These are phyloP conservation scores for Phytophthora aleatoria DNA, from an alignment of 352 stramenopile species.

Conservation along the genomic window DNA sequence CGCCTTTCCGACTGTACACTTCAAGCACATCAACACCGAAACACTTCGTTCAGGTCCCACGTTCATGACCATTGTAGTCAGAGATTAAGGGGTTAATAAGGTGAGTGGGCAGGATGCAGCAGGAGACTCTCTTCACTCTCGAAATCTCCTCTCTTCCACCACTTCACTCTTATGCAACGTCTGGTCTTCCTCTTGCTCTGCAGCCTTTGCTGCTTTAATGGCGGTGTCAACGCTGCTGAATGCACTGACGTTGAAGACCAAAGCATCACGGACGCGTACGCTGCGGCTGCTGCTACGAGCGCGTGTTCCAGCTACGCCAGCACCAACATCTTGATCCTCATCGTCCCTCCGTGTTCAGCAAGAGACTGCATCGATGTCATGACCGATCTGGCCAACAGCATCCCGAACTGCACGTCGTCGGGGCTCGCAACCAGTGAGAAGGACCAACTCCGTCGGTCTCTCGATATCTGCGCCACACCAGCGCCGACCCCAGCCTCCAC, in stretches of 20 bases:
- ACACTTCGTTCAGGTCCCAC: background rate
- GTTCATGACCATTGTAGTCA: background rate
- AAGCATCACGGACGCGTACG: slow-evolving; percentile 17
- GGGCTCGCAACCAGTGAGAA: slow-evolving; percentile 8
- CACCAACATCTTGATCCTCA: slow-evolving; percentile 19
- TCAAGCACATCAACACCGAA: slow-evolving; percentile 1
- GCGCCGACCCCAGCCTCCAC: slow-evolving; percentile 21
- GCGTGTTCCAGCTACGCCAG: slow-evolving; percentile 22
- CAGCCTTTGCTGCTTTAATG: background rate
- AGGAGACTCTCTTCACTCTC: background rate
- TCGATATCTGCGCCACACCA: slow-evolving; percentile 26
- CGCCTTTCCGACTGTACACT: background rate
- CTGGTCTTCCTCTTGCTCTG: background rate
- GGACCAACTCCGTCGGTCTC: slow-evolving; percentile 9
- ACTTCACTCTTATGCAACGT: background rate
- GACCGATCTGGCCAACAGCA: slow-evolving; percentile 16
- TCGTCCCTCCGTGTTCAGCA: slow-evolving; percentile 28
- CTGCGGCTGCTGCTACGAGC: slow-evolving; percentile 10
- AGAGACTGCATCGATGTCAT: slow-evolving; percentile 21
- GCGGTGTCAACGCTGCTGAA: slow-evolving; percentile 1
- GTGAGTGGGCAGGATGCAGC: background rate
- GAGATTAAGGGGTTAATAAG: background rate
- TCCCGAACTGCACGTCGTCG: slow-evolving; percentile 27
- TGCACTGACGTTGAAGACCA: slow-evolving; percentile 20
- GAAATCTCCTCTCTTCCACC: background rate